phyloP scores from a whole-genome alignment of 2,329 filamentous ascomycete species.

The Clonostachys chloroleuca region DNA sequence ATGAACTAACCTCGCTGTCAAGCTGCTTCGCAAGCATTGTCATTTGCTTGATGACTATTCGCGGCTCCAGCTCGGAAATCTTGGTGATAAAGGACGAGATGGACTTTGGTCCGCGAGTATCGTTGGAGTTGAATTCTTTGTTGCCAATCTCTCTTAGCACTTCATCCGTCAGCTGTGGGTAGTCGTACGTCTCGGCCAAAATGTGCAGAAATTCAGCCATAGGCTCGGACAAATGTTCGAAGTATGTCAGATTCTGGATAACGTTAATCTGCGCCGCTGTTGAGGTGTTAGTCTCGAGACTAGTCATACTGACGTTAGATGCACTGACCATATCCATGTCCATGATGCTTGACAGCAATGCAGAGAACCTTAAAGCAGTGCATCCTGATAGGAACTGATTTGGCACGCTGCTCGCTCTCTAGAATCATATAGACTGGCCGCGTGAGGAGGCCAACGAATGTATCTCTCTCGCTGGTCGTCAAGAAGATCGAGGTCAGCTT shows the following conservation, averaged over 20 bases:
- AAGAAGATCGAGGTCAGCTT: slow-evolving; percentile 91
- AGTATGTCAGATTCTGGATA: slow-evolving; percentile 95
- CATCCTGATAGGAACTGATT: slow-evolving; percentile 86
- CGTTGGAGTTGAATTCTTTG: slow-evolving; percentile 97
- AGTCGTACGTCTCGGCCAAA: slow-evolving; percentile 94
- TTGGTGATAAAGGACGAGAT: slow-evolving; percentile 92
- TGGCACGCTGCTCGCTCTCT: slow-evolving; percentile 89
- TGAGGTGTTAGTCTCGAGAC: slow-evolving; percentile 16
- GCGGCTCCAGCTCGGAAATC: slow-evolving; percentile 85
- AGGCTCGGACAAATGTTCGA: slow-evolving; percentile 96
- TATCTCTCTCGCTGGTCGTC: slow-evolving; percentile 94
- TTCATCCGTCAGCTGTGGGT: slow-evolving; percentile 90
- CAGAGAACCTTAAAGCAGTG: slow-evolving; percentile 96
- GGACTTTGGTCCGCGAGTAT: slow-evolving; percentile 91
- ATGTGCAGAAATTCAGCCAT: slow-evolving; percentile 99
- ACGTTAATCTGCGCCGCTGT: slow-evolving; percentile 93
- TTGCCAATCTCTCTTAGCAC: slow-evolving; percentile 91
- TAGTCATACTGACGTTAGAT: not conserved
- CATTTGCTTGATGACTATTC: slow-evolving; percentile 96
- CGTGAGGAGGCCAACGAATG: slow-evolving; percentile 88
- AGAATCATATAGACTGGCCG: slow-evolving; percentile 89
- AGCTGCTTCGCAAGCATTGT: slow-evolving; percentile 90
- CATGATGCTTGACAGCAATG: slow-evolving; percentile 95
- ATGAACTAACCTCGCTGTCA: slow-evolving; percentile 72
- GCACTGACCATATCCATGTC: slow-evolving; percentile 81